These are phyloP conservation scores for Fusarium decemcellulare DNA, from an alignment of 2,329 filamentous ascomycete genomes.

Conservation along the genomic window DNA sequence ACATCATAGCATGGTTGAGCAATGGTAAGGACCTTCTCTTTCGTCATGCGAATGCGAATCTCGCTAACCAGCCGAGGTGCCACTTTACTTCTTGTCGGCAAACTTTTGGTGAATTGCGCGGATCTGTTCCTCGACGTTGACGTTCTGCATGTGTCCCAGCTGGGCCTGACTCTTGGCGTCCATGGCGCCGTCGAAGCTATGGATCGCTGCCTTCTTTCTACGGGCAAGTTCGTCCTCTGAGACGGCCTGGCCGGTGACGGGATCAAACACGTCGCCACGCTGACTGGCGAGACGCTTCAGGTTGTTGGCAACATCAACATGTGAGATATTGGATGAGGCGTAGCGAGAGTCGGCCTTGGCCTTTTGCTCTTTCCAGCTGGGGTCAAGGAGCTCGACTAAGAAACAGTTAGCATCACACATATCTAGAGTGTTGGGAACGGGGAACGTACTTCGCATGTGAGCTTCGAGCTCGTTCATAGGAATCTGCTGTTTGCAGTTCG, in stretches of 20 bases:
- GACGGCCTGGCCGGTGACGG: constrained; percentile 75
- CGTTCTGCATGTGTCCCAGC: constrained; percentile 72
- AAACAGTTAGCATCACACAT: constrained; percentile 51
- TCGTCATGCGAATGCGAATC: constrained; percentile 5
- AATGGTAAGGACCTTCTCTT: neutral
- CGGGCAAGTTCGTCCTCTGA: constrained; percentile 81
- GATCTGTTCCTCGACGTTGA: constrained; percentile 91
- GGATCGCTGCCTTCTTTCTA: constrained; percentile 80
- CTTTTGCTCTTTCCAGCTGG: constrained; percentile 95
- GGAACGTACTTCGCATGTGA: constrained; percentile 84
- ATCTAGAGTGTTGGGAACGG: neutral
- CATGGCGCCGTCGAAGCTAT: constrained; percentile 75
- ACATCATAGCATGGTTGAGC: neutral
- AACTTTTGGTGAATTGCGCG: constrained; percentile 72
- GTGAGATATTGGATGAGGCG: constrained; percentile 88
- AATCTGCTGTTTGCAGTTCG: constrained; percentile 93
- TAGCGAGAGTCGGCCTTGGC: constrained; percentile 89
- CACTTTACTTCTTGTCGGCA: constrained; percentile 54
- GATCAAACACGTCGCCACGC: constrained; percentile 88
- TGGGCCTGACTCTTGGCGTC: constrained; percentile 70
- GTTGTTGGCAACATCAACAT: constrained; percentile 91
- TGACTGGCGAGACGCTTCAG: constrained; percentile 95
- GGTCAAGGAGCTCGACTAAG: constrained; percentile 90
- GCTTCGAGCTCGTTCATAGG: constrained; percentile 89
- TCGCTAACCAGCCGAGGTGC: neutral